Conservation (phyloP, 2,329 filamentous ascomycete genomes). For the Thielaviopsis ethacetica region DNA sequence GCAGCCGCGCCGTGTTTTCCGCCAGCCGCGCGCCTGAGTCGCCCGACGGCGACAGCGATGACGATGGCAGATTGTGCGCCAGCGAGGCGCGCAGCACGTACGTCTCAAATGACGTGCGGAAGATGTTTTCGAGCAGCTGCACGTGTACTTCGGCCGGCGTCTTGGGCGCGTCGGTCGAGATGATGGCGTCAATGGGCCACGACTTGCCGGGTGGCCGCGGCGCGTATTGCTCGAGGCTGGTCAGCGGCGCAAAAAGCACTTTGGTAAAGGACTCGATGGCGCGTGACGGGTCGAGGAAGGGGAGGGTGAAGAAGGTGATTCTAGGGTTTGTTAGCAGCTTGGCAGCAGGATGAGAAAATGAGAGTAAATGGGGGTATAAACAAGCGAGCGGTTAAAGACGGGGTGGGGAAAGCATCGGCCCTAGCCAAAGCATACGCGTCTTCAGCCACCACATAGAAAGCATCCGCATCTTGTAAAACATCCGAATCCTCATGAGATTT, state of each 20-base stretch:
- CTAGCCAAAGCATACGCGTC: too few species aligned
- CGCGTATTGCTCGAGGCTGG: constrained; percentile 3
- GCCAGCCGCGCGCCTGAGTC: neutral
- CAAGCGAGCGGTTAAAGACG: too few species aligned
- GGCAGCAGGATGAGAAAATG: too few species aligned
- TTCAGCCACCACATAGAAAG: too few species aligned
- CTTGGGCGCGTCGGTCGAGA: neutral
- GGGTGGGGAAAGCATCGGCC: too few species aligned
- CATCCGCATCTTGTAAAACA: too few species aligned
- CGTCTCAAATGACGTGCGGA: neutral
- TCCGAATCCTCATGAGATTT: too few species aligned
- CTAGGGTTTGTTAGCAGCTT: neutral
- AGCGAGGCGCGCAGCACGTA: neutral
- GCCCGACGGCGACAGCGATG: too few species aligned
- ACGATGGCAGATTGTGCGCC: neutral
- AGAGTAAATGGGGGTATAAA: too few species aligned
- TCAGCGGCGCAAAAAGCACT: constrained; percentile 3
- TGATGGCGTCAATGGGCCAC: constrained; percentile 1
- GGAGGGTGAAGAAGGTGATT: constrained; percentile 3
- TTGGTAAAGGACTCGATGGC: constrained; percentile 2
- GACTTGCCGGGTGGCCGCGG: constrained; percentile 1
- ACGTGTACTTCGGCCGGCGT: neutral
- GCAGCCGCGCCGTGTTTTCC: neutral
- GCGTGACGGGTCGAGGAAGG: neutral
- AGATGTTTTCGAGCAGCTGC: constrained; percentile 4